phyloP scores from a whole-genome alignment of 129 eudicot genomes.

The Apium graveolens region DNA sequence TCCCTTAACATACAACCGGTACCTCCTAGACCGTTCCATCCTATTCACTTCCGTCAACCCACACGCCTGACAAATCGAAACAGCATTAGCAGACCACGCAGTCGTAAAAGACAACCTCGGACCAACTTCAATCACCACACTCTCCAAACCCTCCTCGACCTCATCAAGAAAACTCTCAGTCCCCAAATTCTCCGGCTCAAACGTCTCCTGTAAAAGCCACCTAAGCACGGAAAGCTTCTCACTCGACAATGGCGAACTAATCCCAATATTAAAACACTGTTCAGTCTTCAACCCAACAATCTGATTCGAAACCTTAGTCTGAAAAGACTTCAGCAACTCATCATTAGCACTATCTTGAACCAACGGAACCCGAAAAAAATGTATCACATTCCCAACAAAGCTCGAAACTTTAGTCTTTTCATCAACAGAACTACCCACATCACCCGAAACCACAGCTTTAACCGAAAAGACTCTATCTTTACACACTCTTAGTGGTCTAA shows the following conservation, averaged over 20 bases:
- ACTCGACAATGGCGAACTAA: conserved; percentile 31
- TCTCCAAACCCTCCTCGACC: conserved; percentile 29
- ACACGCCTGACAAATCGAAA: conserved; percentile 77
- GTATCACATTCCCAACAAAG: conserved; percentile 40
- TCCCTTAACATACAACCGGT: conserved; percentile 41
- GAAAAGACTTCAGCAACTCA: conserved; percentile 62
- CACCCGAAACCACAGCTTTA: conserved; percentile 56
- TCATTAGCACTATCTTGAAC: conserved; percentile 63
- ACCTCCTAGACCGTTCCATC: conserved; percentile 78
- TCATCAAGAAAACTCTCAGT: conserved; percentile 49
- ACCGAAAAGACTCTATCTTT: conserved; percentile 22
- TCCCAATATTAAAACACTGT: conserved; percentile 79
- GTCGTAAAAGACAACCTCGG: conserved; percentile 89
- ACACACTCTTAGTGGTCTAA: conserved; percentile 10
- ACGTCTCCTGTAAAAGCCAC: conserved; percentile 82
- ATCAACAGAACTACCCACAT: conserved; percentile 24
- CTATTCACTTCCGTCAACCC: conserved; percentile 71
- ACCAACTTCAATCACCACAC: conserved; percentile 70
- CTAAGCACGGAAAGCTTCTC: conserved; percentile 66
- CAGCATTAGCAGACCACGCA: conserved; percentile 94
- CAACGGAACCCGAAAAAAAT: conserved; percentile 69
- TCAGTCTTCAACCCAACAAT: conserved; percentile 69
- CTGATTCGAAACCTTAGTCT: conserved; percentile 55
- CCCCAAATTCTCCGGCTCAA: conserved; percentile 78
- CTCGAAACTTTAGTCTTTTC: not conserved